Percentiles rank a stretch among this genome's conserved stretches.
These are phyloP conservation scores for Pterulicium gracile DNA, from an alignment of 1,284 basidiomycete genomes.

Conservation along the genomic window DNA sequence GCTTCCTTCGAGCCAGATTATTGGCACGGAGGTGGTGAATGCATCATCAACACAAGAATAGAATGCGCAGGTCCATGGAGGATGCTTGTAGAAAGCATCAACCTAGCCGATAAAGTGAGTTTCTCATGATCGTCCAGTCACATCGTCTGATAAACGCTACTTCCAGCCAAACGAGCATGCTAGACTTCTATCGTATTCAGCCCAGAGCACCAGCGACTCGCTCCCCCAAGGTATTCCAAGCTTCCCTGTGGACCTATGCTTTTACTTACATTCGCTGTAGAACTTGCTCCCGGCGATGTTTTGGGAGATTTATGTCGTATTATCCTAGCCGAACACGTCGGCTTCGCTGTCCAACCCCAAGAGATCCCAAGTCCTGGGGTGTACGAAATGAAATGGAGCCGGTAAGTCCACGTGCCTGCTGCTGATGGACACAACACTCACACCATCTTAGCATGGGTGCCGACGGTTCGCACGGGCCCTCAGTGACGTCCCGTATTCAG, in stretches of 20 bases:
- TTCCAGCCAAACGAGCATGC: conserved; percentile 34
- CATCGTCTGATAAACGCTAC: conserved; percentile 4
- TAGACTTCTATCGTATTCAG: conserved; percentile 28
- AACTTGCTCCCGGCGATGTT: conserved; percentile 38
- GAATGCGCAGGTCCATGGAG: conserved; percentile 41
- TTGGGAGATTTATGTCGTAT: conserved; percentile 47
- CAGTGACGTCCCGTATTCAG: conserved; percentile 36
- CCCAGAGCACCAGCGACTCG: background rate
- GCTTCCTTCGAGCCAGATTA: conserved; percentile 41
- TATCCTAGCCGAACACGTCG: conserved; percentile 34
- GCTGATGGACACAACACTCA: background rate
- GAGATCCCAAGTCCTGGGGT: conserved; percentile 38
- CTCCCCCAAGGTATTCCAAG: background rate
- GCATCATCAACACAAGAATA: conserved; percentile 37
- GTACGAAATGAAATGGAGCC: conserved; percentile 57
- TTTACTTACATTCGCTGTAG: background rate
- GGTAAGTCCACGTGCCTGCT: conserved; percentile 28
- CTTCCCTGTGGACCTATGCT: background rate
- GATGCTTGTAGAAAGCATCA: conserved; percentile 39
- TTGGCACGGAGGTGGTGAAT: conserved; percentile 49
- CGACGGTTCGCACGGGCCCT: conserved; percentile 29
- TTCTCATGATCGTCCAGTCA: background rate
- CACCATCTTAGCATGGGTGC: conserved; percentile 26
- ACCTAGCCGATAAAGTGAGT: conserved; percentile 36
- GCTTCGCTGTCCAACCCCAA: conserved; percentile 18